Base-by-base conservation (phyloP, 140 eudicot species). In the Cichorium intybus region DNA sequence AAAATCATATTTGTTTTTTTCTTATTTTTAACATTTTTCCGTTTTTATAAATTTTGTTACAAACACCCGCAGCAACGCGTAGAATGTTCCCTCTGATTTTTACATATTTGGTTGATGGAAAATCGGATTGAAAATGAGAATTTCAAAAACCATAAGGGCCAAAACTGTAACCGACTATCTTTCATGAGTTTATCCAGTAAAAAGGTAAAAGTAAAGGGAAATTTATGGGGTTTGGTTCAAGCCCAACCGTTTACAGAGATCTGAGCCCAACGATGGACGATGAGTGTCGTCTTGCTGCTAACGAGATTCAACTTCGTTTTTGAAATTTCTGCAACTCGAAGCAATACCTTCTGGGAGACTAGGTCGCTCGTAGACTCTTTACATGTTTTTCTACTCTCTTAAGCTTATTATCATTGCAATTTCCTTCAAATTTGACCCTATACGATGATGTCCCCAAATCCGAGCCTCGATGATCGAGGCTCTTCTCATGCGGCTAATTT, bases 371-470 rank as follows among this genome's bases (percentile, higher is more conserved):
- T 60, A 34, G 69, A 60, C 69, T 24, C 7, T 18, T 24, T 2
- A 35, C 45, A 31, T 47, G 51, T 41, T 70, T 33, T 28, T 59
- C 62, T 60, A 60, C 76, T 70, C 62, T 70, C 60, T 5, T 12
- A 10, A 66, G 37, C 66, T 58, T 55, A n/a, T 23, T 18, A 10
- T 51, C 20, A n/a, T 55, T 24, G 0, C 29, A 11, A 1, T 8
- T 59, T 70, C 61, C 11, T 59, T 59, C 53, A n/a, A 62, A 62
- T 61, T 55, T 55, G 39, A 59, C 60, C 28, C 23, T n/a, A 8
- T 35, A 55, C 57, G 47, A 91, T 91, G 96, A 91, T 91, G 97
- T 87, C 97, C 70, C 91, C 97, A 24, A 82, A 82, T 53, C 82
- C 27, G 34, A 65, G 24, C 22, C 82, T 79, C 2, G 95, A 87